Evolutionary conservation across 345 rosid genomes (phyloP), one percentile per base, ranked within the genome.

Genomic region (Gossypium thurberi): DNA sequence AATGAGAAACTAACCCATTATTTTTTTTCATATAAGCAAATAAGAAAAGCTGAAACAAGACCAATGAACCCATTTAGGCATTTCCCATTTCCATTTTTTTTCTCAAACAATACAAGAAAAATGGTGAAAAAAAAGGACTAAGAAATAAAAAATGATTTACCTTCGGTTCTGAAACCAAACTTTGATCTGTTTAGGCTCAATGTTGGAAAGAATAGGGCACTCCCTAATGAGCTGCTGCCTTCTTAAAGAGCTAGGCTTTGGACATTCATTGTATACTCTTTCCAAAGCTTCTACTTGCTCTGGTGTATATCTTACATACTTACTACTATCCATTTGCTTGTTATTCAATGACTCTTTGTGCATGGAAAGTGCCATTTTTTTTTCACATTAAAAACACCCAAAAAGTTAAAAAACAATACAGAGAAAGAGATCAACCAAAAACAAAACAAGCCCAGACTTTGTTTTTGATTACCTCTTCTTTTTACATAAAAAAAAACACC

Each of bases 271-370:
- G 80, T 90, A 90, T 6, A 90, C 88, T 75, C 94, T 86, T 84
- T 90, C 91, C 80, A 90, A 78, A 71, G 94, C 91, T 76, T 90
- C 94, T 25, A 87, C 94, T 74, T 90, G 94, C 82, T 87, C 91
- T 48, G 94, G 90, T 51, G 90, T 87, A 67, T 87, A 90, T 78
- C 91, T 79, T 75, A 90, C 92, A 61, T 90, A 90, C 81, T 90
- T 90, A 78, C 86, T 82, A 20, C 73, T 21, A 73, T 90, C 94
- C 94, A 87, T 85, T 69, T 82, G 81, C 75, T 68, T 68, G 42
- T 74, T 78, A 63, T 78, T 81, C 53, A 81, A 72, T 0, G 82
- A 71, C 13, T 81, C 84, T 76, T 79, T 78, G 68, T 80, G 80
- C 80, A 81, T 76, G 52, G 84, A 23, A 55, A 80, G 80, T 73